Evolutionary conservation across 257 asterid species (phyloP).

Genomic region (Fraxinus quadrangulata): DNA sequence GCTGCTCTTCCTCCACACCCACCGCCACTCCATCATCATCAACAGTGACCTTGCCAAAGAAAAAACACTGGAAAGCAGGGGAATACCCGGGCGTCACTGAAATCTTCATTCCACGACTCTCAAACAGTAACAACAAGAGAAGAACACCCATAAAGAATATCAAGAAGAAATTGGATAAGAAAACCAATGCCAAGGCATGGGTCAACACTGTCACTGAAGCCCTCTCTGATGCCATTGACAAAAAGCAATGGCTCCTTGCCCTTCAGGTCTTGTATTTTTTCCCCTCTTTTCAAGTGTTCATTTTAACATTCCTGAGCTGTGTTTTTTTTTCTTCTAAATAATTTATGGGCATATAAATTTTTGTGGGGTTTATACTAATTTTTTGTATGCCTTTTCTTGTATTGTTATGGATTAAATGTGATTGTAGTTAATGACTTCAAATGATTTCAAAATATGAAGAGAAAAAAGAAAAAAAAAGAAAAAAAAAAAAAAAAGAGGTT

Average conservation of each 20-base stretch:
- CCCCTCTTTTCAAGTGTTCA: background rate
- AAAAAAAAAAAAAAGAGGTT: background rate
- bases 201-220: slow-evolving; percentile 79
- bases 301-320: background rate
- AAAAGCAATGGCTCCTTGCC: slow-evolving; percentile 70
- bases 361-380: background rate
- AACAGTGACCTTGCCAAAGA: slow-evolving; percentile 33
- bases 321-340: background rate
- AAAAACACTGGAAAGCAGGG: slow-evolving; percentile 72
- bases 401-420: background rate
- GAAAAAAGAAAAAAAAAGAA: too few relatives aligned
- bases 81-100: slow-evolving; percentile 61
- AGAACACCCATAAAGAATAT: slow-evolving; percentile 67
- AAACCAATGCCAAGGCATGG: slow-evolving; percentile 62
- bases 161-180: slow-evolving; percentile 64
- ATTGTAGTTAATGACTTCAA: background rate
- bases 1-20: slow-evolving; percentile 28
- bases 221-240: slow-evolving; percentile 63
- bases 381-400: background rate
- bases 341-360: background rate
- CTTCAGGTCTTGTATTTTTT: slow-evolving; percentile 52
- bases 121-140: slow-evolving; percentile 28
- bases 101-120: slow-evolving; percentile 36
- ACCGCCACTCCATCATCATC: slow-evolving; percentile 24
- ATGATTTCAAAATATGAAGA: background rate